Evolutionary conservation across 805 yeast genomes (phyloP), one percentile per base, ranked within the genome.

Genomic region (Kuraishia cidri): DNA sequence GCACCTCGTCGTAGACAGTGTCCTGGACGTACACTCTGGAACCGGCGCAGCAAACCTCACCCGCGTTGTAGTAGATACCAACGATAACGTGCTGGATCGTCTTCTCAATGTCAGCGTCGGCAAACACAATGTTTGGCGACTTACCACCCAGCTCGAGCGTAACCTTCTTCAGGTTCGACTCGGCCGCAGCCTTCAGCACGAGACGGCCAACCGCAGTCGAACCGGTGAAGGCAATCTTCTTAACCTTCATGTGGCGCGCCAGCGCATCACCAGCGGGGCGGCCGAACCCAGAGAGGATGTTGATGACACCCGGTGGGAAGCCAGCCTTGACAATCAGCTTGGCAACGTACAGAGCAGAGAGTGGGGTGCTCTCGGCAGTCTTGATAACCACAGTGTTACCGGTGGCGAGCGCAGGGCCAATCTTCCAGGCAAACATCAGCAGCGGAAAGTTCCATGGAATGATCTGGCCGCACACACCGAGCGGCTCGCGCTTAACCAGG

Each of bases 371-470:
- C 66, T 86, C 95, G 36, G 97, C 94, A 26, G 94, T 72, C 67
- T 88, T 88, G 61, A 88, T 64, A 30, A 88, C 92, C 45, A 83
- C 70, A 35, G 87, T 74, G 71, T 86, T 85, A 62, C 95, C 95
- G 34, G 94, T 74, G 36, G 94, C 94, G 43, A 87, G 59, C 36
- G 94, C 94, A 30, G 97, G 96, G 37, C 88, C 95, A 40, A 88
- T 65, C 61, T 88, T 88, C 97, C 97, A 88, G 19, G 94, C 67
- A 66, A 86, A 81, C 92, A 88, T 87, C 56, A 85, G 70, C 46
- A 88, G 62, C 41, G 97, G 97, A 75, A 86, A 88, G 66, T 88
- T 88, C 97, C 97, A 88, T 46, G 97, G 96, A 45, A 88, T 87
- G 52, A 88, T 83, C 60, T 85, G 94, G 38, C 95, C 97, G 57